Percentiles rank a stretch among this genome's conserved stretches.
Evolutionary conservation across 371 early-diverging fungal genomes (phyloP).

Genomic region (Blastocladiella emersonii): DNA sequence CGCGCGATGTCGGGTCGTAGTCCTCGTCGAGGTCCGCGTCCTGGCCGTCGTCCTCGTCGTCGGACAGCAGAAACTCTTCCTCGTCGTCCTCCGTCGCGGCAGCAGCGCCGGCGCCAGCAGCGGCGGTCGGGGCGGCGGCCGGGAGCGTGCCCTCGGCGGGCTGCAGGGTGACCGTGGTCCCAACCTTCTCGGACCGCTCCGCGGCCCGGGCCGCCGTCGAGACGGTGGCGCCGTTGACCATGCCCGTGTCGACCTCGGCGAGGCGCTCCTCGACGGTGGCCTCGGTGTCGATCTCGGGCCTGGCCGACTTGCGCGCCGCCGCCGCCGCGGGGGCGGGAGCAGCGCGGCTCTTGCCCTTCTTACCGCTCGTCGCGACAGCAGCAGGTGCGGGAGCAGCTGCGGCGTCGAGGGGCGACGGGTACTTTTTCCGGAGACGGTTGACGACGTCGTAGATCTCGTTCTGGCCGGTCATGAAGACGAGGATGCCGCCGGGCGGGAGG

Average conservation of each 20-base stretch:
- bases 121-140: not conserved
- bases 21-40: constrained; percentile 5
- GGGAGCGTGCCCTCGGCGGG: not conserved
- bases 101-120: too few relatives aligned
- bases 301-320: too few relatives aligned
- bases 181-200: not conserved
- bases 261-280: not conserved
- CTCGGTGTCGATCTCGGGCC: not conserved
- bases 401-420: constrained; percentile 21
- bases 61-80: constrained; percentile 4
- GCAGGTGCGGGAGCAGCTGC: not conserved
- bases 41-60: constrained; percentile 10
- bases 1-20: constrained; percentile 18
- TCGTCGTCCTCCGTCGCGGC: not conserved
- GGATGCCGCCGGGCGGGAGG: constrained; percentile 80
- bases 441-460: constrained; percentile 72
- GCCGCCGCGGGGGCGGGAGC: not conserved
- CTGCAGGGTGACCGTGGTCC: not conserved
- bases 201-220: not conserved
- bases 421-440: constrained; percentile 50
- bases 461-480: constrained; percentile 86
- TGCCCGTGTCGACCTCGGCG: not conserved
- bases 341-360: not conserved
- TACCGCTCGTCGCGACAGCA: not conserved
- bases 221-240: not conserved